Percentiles rank a stretch among this genome's conserved stretches.
phyloP scores from a whole-genome alignment of 2,329 filamentous ascomycete species.

The Thielaviopsis euricoi region DNA sequence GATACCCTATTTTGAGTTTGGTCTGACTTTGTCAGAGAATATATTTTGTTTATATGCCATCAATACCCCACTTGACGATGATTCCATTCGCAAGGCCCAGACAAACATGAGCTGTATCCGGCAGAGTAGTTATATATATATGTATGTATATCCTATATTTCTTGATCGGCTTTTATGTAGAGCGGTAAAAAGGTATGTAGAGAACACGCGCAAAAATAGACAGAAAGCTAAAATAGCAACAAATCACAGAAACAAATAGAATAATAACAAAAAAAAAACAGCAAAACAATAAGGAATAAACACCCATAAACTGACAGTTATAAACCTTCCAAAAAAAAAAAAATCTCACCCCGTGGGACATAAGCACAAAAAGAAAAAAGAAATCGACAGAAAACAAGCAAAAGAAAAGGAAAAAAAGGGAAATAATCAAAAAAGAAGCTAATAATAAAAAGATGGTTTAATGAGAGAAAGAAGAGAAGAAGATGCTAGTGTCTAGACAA shows the following conservation, averaged over 20 bases:
- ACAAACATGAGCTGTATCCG: too few relatives aligned
- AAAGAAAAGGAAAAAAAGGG: conserved; percentile 11
- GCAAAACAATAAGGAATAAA: conserved; percentile 4
- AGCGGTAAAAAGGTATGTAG: conserved; percentile 11
- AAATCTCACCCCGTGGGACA: background rate
- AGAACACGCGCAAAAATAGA: conserved; percentile 13
- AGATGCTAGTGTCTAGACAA: background rate
- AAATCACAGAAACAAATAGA: conserved; percentile 20
- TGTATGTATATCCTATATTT: too few relatives aligned
- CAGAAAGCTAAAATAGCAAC: conserved; percentile 15
- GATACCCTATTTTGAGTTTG: background rate
- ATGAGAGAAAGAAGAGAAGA: background rate
- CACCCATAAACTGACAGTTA: background rate
- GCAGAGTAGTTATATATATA: too few relatives aligned
- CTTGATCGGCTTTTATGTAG: too few relatives aligned
- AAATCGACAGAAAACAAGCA: conserved; percentile 17
- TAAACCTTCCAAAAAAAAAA: background rate
- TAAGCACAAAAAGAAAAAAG: too few relatives aligned
- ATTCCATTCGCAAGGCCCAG: too few relatives aligned
- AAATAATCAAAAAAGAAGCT: background rate
- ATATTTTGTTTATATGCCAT: background rate
- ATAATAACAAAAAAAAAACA: conserved; percentile 20
- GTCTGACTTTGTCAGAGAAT: background rate
- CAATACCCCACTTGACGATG: too few relatives aligned
- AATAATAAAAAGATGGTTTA: background rate